Conservation (phyloP, 768 basidiomycete species). For the Nidularia pulvinata region DNA sequence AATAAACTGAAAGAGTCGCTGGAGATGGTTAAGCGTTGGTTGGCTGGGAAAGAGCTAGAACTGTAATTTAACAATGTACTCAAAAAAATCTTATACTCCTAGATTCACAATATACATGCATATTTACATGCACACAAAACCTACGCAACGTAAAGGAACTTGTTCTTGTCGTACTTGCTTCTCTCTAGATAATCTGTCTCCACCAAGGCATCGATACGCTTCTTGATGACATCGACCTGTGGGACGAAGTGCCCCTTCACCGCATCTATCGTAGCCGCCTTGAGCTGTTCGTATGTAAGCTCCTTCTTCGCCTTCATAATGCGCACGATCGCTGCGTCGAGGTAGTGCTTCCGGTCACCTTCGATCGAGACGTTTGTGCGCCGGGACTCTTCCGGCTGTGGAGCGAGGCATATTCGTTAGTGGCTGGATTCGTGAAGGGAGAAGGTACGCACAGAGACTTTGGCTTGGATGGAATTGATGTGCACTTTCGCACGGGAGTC, state of each 20-base stretch:
- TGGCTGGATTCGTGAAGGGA: neutral
- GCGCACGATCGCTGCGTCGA: constrained; percentile 96
- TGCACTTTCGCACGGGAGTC: constrained; percentile 80
- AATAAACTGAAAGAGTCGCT: constrained; percentile 2
- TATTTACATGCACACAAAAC: neutral
- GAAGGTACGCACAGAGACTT: constrained; percentile 70
- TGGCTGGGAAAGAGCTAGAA: neutral
- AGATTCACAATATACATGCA: no score
- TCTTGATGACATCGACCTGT: constrained; percentile 83
- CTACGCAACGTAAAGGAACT: constrained; percentile 77
- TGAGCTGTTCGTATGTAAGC: constrained; percentile 75
- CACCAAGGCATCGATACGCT: constrained; percentile 77
- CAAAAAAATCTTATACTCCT: no score
- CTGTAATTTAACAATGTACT: no score
- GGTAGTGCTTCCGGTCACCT: constrained; percentile 79
- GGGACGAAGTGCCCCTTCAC: constrained; percentile 90
- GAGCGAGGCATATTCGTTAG: neutral
- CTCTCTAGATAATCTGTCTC: constrained; percentile 87
- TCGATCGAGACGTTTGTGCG: constrained; percentile 85
- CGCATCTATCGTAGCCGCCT: constrained; percentile 81
- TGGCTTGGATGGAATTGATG: constrained; percentile 95
- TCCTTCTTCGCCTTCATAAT: constrained; percentile 95
- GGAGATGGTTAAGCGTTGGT: constrained; percentile 1
- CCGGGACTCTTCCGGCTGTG: constrained; percentile 81
- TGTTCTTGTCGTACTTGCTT: constrained; percentile 67